Base-by-base conservation (phyloP, 257 asterid genomes). In the Nyctanthes arbortristis region DNA sequence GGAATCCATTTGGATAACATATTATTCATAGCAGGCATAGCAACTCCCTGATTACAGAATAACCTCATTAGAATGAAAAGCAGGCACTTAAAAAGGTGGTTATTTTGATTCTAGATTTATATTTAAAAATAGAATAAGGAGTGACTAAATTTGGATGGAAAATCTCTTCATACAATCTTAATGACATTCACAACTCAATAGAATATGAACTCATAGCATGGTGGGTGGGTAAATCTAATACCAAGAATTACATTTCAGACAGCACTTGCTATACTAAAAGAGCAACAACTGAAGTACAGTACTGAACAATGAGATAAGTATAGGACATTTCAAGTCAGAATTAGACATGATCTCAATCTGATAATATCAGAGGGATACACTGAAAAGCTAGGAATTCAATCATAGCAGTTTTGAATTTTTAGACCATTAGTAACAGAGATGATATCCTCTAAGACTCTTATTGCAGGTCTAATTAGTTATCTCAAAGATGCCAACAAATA, bases 11-110 rank as follows among this genome's bases (percentile, higher is more conserved):
- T 91, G 36, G 97, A 94, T 55, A 94, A 75, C 76, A 94, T 71
- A 81, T 89, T 91, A 71, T 91, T 94, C 99, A 94, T 89, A 63
- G 97, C 95, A 78, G 99, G 99, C 99, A 94, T 93, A 31, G 99
- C 99, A 67, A 91, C 82, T 79, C 87, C 84, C 82, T 75, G 78
- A 55, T 36, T 20, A 36, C 66, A 67, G 67, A 75, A 40, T 22
- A 52, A 40, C 37, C 59, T 6, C 37, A 43, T 52, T 52, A 52
- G 16, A 24, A 24, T 49, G 7, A 22, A 52, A 52, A 52, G n/a
- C 59, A 52, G 8, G 59, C 30, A 20, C 59, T 24, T 31, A 52
- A 29, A 52, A 22, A 7, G 31, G 10, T 52, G 59, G 30, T 52
- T 52, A 24, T 24, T 4, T n/a, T 52, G 10, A 29, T 20, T 52